phyloP scores from a whole-genome alignment of 2,329 filamentous ascomycete species.

The Ceratocystis huliohia region DNA sequence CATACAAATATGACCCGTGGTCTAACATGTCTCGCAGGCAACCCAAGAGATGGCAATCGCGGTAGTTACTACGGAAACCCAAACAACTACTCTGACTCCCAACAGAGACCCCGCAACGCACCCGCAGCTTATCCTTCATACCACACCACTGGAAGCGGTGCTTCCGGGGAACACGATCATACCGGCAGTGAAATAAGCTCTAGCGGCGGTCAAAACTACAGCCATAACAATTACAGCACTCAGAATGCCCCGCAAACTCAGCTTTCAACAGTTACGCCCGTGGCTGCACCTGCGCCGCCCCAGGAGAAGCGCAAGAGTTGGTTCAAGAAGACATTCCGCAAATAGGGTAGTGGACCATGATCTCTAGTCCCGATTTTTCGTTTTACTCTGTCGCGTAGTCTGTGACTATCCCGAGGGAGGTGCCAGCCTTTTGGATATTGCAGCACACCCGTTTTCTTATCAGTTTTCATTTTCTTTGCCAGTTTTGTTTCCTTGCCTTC shows the following conservation, averaged over 20 bases:
- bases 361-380: background rate
- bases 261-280: conserved; percentile 14
- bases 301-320: conserved; percentile 77
- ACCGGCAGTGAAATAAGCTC: conserved; percentile 22
- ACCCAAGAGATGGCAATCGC: conserved; percentile 17
- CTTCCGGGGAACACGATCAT: conserved; percentile 16
- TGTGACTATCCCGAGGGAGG: background rate
- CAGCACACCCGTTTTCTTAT: conserved; percentile 5
- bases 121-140: conserved; percentile 9
- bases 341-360: conserved; percentile 18
- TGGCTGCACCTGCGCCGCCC: conserved; percentile 20
- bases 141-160: conserved; percentile 11
- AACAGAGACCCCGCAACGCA: conserved; percentile 16
- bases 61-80: conserved; percentile 14
- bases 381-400: background rate
- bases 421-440: conserved; percentile 3
- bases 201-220: conserved; percentile 27
- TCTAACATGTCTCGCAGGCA: conserved; percentile 11
- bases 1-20: background rate
- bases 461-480: conserved; percentile 9
- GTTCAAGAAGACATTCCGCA: conserved; percentile 51
- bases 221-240: conserved; percentile 25
- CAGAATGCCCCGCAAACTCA: conserved; percentile 22
- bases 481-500: conserved; percentile 10
- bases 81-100: conserved; percentile 19